phyloP scores from a whole-genome alignment of 805 yeast species.

The Spathaspora arborariae region DNA sequence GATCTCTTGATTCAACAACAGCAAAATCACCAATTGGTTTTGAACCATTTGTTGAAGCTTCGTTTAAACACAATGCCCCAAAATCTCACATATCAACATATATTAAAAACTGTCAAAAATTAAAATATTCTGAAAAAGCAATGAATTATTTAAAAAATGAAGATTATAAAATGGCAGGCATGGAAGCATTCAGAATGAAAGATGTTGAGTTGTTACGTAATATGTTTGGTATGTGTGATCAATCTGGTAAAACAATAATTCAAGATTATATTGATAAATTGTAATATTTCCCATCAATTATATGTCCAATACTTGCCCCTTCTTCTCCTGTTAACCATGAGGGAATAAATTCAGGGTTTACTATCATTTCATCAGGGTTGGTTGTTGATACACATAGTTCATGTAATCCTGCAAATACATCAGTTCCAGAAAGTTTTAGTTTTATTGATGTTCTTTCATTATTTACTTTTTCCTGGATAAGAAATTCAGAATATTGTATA shows the following conservation, averaged over 20 bases:
- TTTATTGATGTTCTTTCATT: constrained; percentile 20
- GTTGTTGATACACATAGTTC: constrained; percentile 45
- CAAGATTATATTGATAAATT: constrained; percentile 21
- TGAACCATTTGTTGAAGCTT: constrained; percentile 55
- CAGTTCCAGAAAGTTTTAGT: constrained; percentile 55
- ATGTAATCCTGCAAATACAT: constrained; percentile 76
- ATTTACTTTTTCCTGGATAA: constrained; percentile 28
- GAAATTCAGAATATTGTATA: constrained; percentile 48
- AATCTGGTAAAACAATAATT: constrained; percentile 11
- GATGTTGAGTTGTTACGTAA: constrained; percentile 25
- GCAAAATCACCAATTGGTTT: constrained; percentile 69
- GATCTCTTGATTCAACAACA: constrained; percentile 19
- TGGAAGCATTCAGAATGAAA: constrained; percentile 43
- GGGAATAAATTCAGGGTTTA: constrained; percentile 59
- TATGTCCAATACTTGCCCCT: constrained; percentile 47
- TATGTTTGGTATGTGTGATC: constrained; percentile 7
- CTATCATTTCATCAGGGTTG: constrained; percentile 28
- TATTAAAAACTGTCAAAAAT: constrained; percentile 47
- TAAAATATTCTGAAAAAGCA: constrained; percentile 44
- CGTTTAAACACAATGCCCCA: constrained; percentile 49
- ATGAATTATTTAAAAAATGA: constrained; percentile 50
- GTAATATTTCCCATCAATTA: constrained; percentile 14
- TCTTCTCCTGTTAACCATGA: constrained; percentile 80
- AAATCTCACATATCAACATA: constrained; percentile 57
- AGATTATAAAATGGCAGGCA: constrained; percentile 48